A percentile compares a stretch with the other conserved stretches of the same genome.
phyloP scores from a whole-genome alignment of 345 rosid species.

The Brassica carinata region DNA sequence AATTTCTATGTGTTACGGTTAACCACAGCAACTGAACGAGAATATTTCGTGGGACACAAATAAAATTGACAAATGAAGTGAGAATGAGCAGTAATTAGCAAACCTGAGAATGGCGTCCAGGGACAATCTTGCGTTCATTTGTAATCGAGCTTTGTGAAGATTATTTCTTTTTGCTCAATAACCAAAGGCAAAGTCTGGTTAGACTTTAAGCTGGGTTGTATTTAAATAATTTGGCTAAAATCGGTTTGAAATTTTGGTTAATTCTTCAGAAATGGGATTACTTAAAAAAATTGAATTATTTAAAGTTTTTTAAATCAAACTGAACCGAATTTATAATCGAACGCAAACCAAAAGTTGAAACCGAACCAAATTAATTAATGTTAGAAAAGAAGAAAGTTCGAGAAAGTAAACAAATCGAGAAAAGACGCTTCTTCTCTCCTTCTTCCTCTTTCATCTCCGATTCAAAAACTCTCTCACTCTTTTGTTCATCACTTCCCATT shows the following conservation, averaged over 20 bases:
- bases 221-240: too few species aligned
- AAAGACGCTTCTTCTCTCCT: background rate
- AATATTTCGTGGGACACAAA: slow-evolving; percentile 17
- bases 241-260: too few species aligned
- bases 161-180: slow-evolving; percentile 64
- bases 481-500: background rate
- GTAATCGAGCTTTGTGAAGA: slow-evolving; percentile 69
- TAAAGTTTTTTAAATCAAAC: too few species aligned
- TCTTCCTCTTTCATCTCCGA: background rate
- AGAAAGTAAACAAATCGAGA: background rate
- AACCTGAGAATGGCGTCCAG: slow-evolving; percentile 90
- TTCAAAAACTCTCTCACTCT: background rate
- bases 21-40: slow-evolving; percentile 8
- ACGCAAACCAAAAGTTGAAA: too few species aligned
- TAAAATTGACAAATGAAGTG: slow-evolving; percentile 18
- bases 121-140: slow-evolving; percentile 82
- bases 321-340: too few species aligned
- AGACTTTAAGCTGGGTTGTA: too few species aligned
- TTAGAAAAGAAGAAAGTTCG: background rate
- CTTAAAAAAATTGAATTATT: too few species aligned
- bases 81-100: slow-evolving; percentile 22
- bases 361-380: too few species aligned
- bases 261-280: too few species aligned
- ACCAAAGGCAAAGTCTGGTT: slow-evolving; percentile 63
- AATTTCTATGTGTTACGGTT: slow-evolving; percentile 2